Percentiles rank a stretch among this genome's conserved stretches.
Conservation (phyloP, 1,139 yeast species). For the Taphrina pruni region DNA sequence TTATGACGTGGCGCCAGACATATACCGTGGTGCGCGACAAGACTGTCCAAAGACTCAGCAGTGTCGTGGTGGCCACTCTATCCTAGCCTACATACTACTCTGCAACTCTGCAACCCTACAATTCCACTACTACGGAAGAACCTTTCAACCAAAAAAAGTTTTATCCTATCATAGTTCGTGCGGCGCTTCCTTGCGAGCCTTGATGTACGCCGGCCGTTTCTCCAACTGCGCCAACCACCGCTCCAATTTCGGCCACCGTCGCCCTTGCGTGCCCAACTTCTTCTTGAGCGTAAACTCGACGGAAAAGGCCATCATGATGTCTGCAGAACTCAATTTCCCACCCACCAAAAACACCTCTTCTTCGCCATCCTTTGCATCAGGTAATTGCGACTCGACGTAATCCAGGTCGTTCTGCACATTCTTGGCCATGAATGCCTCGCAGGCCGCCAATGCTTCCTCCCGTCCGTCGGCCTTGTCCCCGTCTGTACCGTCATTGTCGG, state of each 20-base stretch:
- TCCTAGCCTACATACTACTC: neutral
- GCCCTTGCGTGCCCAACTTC: slow-evolving; percentile 23
- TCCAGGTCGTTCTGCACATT: slow-evolving; percentile 37
- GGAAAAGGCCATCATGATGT: slow-evolving; percentile 32
- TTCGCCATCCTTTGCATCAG: neutral
- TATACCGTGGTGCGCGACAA: slow-evolving; percentile 26
- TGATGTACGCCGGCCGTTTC: slow-evolving; percentile 35
- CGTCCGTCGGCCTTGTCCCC: neutral
- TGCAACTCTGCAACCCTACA: too few relatives aligned
- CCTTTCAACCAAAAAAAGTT: too few relatives aligned
- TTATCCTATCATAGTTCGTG: slow-evolving; percentile 15
- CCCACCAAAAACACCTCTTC: slow-evolving; percentile 21
- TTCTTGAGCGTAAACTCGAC: slow-evolving; percentile 27
- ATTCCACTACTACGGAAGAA: too few relatives aligned
- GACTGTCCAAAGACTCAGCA: slow-evolving; percentile 11
- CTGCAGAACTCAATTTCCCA: slow-evolving; percentile 20
- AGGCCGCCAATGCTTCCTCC: slow-evolving; percentile 14
- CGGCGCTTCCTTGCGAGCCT: slow-evolving; percentile 34
- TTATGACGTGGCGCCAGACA: slow-evolving; percentile 21
- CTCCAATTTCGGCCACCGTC: slow-evolving; percentile 26
- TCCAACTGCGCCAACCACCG: slow-evolving; percentile 27
- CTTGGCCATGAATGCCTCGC: slow-evolving; percentile 25
- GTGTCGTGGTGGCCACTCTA: slow-evolving; percentile 15
- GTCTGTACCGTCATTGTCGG: too few relatives aligned
- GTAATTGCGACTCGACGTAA: slow-evolving; percentile 22